These are phyloP conservation scores for Tylopilus cervinicoccineus DNA, from an alignment of 768 basidiomycete genomes.

Conservation along the genomic window DNA sequence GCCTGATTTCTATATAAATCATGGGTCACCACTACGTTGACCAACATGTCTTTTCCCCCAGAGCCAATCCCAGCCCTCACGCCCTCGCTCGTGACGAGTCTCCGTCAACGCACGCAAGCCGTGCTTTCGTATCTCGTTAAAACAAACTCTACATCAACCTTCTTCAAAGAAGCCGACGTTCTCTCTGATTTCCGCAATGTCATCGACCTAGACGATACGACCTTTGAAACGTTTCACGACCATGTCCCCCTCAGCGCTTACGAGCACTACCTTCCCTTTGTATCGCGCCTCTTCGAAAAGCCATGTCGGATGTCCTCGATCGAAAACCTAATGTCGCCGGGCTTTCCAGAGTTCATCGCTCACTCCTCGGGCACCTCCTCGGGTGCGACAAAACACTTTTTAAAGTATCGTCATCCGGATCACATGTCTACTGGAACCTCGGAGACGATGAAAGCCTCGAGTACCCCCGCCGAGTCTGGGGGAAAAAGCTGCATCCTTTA, in stretches of 20 bases:
- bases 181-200: conserved; percentile 15
- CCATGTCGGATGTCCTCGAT: conserved; percentile 18
- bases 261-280: conserved; percentile 17
- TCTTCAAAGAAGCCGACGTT: conserved; percentile 13
- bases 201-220: not conserved
- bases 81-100: conserved; percentile 10
- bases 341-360: conserved; percentile 22
- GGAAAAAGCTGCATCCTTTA: conserved; percentile 21
- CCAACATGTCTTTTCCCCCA: conserved; percentile 11
- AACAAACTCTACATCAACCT: conserved; percentile 16
- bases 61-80: conserved; percentile 14
- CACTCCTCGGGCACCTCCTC: conserved; percentile 19
- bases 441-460: conserved; percentile 11
- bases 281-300: conserved; percentile 18
- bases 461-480: conserved; percentile 4
- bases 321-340: conserved; percentile 20
- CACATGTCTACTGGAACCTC: conserved; percentile 16
- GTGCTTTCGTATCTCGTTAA: conserved; percentile 23
- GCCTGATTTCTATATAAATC: too few species aligned
- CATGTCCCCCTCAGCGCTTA: conserved; percentile 16
- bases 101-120: conserved; percentile 18
- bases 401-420: conserved; percentile 21
- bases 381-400: conserved; percentile 15
- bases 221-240: conserved; percentile 12
- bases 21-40: too few species aligned